Percentiles rank a stretch among this genome's conserved stretches.
Conservation (phyloP, 257 asterid species). For the Petrea volubilis region DNA sequence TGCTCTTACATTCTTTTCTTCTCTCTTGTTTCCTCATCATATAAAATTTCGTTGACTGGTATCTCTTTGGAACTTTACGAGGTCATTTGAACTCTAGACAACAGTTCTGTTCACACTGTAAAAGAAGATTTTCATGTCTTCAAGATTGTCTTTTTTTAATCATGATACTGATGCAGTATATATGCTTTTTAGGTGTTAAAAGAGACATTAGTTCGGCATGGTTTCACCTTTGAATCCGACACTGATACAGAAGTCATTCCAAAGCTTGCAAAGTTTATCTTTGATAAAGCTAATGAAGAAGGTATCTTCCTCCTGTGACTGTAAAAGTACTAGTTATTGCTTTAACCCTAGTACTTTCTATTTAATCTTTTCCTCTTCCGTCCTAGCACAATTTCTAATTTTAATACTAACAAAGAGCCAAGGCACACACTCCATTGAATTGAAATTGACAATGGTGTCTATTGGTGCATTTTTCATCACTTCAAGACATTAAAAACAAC, state of each 20-base stretch:
- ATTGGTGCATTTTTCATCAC: background rate
- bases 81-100: background rate
- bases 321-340: background rate
- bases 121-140: background rate
- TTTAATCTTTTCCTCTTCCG: background rate
- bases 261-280: slow-evolving; percentile 93
- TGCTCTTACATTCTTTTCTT: background rate
- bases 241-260: slow-evolving; percentile 99
- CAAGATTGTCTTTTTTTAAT: background rate
- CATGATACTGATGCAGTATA: background rate
- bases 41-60: background rate
- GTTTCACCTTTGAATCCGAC: slow-evolving; percentile 88
- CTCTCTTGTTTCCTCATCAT: background rate
- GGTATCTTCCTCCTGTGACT: slow-evolving; percentile 42
- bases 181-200: slow-evolving; percentile 67
- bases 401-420: background rate
- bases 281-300: slow-evolving; percentile 89
- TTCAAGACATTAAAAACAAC: background rate
- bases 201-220: slow-evolving; percentile 90
- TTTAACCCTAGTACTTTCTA: background rate
- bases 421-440: background rate
- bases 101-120: too few relatives aligned
- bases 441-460: background rate
- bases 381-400: background rate
- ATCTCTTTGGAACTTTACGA: background rate